phyloP scores from a whole-genome alignment of 1,284 basidiomycete species.

The Cutaneotrichosporon arboriforme region DNA sequence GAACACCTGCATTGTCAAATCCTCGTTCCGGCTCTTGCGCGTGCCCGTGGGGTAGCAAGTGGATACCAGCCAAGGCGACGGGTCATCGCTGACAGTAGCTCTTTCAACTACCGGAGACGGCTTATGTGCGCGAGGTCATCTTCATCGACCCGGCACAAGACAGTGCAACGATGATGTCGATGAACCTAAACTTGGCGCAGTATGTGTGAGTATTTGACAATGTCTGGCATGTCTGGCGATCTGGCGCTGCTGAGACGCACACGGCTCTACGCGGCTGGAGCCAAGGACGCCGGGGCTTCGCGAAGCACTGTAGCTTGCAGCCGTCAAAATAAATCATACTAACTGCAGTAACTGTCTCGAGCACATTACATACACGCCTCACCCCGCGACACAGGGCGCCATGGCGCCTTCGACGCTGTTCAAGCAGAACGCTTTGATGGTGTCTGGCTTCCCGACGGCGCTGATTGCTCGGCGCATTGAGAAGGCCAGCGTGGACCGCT shows the following conservation, averaged over 20 bases:
- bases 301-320: too few relatives aligned
- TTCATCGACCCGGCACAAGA: slow-evolving; percentile 68
- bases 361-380: slow-evolving; percentile 76
- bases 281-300: too few relatives aligned
- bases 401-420: slow-evolving; percentile 27
- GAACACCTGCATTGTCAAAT: too few relatives aligned
- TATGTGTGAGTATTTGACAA: slow-evolving; percentile 41
- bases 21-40: too few relatives aligned
- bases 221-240: too few relatives aligned
- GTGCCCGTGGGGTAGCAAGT: too few relatives aligned
- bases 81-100: slow-evolving; percentile 24
- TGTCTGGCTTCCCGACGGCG: slow-evolving; percentile 64
- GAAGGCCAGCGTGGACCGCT: slow-evolving; percentile 72
- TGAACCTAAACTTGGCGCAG: slow-evolving; percentile 84
- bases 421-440: slow-evolving; percentile 36
- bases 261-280: too few relatives aligned
- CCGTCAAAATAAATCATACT: too few relatives aligned
- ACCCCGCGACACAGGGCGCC: slow-evolving; percentile 21
- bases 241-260: too few relatives aligned
- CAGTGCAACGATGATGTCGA: slow-evolving; percentile 73
- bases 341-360: slow-evolving; percentile 56
- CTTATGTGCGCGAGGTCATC: slow-evolving; percentile 88
- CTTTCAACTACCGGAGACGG: slow-evolving; percentile 59
- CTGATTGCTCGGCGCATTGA: slow-evolving; percentile 73
- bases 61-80: too few relatives aligned